Conservation (phyloP, 192 early-diverging fungal genomes). For the Coemansia sp. region DNA sequence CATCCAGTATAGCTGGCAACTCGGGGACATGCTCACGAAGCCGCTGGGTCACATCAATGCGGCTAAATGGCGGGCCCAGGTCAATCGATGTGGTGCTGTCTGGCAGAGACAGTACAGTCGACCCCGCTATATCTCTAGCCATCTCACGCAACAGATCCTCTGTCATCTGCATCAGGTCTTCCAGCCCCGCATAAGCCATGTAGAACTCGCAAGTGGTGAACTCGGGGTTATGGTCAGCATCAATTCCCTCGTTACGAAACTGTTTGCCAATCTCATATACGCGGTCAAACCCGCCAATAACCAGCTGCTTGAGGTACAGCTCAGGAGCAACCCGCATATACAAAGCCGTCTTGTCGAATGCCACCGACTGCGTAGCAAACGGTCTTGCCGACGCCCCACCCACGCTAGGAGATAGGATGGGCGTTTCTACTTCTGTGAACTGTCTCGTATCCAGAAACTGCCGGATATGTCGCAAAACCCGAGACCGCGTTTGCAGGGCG, state of each 20-base stretch:
- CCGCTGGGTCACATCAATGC: constrained; percentile 57
- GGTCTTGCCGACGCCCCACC: constrained; percentile 83
- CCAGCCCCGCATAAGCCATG: constrained; percentile 71
- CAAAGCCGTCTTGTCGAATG: constrained; percentile 63
- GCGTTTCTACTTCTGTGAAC: constrained; percentile 87
- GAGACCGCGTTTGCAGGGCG: constrained; percentile 58
- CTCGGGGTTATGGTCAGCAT: constrained; percentile 85
- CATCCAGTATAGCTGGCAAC: constrained; percentile 35
- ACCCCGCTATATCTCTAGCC: constrained; percentile 22
- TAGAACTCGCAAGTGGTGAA: constrained; percentile 92
- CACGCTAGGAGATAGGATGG: constrained; percentile 65
- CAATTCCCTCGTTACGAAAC: constrained; percentile 89
- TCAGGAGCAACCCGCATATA: constrained; percentile 82
- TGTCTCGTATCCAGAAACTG: constrained; percentile 59
- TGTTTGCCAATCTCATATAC: constrained; percentile 90
- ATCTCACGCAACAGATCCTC: constrained; percentile 64
- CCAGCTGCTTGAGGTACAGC: constrained; percentile 82
- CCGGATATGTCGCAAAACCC: constrained; percentile 64
- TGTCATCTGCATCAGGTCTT: constrained; percentile 65
- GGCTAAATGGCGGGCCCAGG: constrained; percentile 57
- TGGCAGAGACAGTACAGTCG: constrained; percentile 10
- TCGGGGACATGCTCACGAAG: constrained; percentile 47
- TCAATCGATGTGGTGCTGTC: constrained; percentile 20
- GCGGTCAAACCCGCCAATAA: constrained; percentile 79
- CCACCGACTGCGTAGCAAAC: constrained; percentile 67